Percentiles rank a stretch among this genome's conserved stretches.
phyloP scores from a whole-genome alignment of 495 filamentous ascomycete genomes.

The Platismatia glauca region DNA sequence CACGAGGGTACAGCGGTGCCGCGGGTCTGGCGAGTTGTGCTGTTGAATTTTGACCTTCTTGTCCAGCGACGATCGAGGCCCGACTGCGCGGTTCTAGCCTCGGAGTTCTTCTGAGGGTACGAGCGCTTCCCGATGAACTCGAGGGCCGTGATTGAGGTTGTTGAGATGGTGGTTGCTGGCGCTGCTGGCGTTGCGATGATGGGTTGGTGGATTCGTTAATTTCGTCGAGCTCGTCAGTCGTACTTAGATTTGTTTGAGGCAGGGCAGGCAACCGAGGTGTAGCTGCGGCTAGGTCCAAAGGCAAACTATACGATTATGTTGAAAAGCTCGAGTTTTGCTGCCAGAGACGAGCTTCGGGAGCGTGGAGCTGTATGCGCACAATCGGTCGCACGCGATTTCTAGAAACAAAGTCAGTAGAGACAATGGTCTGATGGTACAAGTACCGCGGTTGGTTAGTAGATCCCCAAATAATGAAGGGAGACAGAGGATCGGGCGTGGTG shows the following conservation, averaged over 20 bases:
- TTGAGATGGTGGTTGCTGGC: conserved; percentile 35
- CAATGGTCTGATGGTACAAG: conserved; percentile 9
- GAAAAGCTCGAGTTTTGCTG: not conserved
- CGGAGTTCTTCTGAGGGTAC: conserved; percentile 43
- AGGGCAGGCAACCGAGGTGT: conserved; percentile 14
- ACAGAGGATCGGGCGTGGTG: conserved; percentile 9
- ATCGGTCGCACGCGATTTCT: not conserved
- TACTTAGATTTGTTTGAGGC: conserved; percentile 20
- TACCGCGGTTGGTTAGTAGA: conserved; percentile 15
- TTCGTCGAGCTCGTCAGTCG: conserved; percentile 54
- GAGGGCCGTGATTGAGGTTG: conserved; percentile 37
- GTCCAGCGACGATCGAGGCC: conserved; percentile 20
- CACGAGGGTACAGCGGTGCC: conserved; percentile 28
- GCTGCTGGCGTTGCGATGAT: conserved; percentile 50
- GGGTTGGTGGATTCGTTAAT: conserved; percentile 47
- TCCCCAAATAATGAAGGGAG: conserved; percentile 1
- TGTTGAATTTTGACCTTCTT: not conserved
- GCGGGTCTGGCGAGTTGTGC: conserved; percentile 25
- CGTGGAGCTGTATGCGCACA: not conserved
- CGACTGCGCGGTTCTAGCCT: conserved; percentile 34
- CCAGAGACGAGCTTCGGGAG: not conserved
- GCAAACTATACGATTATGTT: not conserved
- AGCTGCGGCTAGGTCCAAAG: not conserved
- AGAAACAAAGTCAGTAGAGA: conserved; percentile 2
- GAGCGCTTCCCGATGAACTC: conserved; percentile 42